Base-by-base conservation (phyloP, 192 early-diverging fungal species). In the Mortierella alpina region DNA sequence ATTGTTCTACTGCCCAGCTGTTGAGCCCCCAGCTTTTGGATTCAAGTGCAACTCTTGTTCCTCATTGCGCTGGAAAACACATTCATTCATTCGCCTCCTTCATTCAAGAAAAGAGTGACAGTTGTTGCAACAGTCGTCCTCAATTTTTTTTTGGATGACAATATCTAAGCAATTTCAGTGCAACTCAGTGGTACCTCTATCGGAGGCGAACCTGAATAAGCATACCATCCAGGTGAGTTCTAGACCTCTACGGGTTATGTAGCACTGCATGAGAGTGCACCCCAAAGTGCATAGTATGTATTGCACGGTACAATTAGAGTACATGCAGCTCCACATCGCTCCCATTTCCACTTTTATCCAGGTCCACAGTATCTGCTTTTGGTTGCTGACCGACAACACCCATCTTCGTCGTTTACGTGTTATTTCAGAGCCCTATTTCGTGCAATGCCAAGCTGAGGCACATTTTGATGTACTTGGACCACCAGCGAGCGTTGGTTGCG, bases 361-460 rank as follows among this genome's bases (percentile, higher is more conserved):
- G 3, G 31, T 31, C 31, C 31, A 31, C 31, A 31, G 31, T 31
- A 31, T 31, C 31, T 31, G 31, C 3, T 31, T 31, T 31, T 31
- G 31, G 31, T 31, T 31, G 31, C 31, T 31, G 31, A 31, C 31
- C 31, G 31, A 31, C 31, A 31, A 3, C 31, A 2, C 31, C 31
- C 39, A 45, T 52, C 20, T 50, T 5, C 11, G 50, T 41, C 47
- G 14, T 47, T 66, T 47, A 20, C 15, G 14, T 23, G 31, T 5
- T 13, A 44, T 41, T 52, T 55, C 45, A 72, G 77, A 80, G 65
- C 70, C 77, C 77, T 40, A 52, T 66, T 4, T 80, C 77, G 20
- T 50, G 77, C 42, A 65, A 80, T 42, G 77, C 77, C 39, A 80
- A 80, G 22, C 45, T 80, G 59, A 66, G 50, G 52, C 70, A 80